Evolutionary conservation across 1,139 yeast genomes (phyloP), one percentile per base, ranked within the genome.

Genomic region (Suhomyces guaymorum): DNA sequence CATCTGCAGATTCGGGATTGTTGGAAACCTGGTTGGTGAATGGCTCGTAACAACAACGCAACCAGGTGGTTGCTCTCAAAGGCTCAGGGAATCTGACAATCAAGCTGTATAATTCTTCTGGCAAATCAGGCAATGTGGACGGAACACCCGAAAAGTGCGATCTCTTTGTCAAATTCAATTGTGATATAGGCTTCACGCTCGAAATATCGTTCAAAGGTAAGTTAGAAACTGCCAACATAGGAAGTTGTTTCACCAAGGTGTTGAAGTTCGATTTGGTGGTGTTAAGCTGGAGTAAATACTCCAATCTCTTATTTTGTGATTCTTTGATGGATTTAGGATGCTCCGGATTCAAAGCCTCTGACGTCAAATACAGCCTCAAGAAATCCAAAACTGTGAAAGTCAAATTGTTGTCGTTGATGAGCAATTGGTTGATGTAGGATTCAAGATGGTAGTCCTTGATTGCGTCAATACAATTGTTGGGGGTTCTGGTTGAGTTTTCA

Each of bases 11-110:
- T 23, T 38, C 41, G 2, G 37, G 37, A 22, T 50, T 49, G 17
- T 39, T 48, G 5, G 74, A 76, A 3, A 41, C 45, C 21, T 45
- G 42, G 23, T 49, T 47, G 30, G 51, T 44, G 41, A 34, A 57
- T 10, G 95, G 88, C 49, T 82, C 92, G 61, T 88, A 94, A 46
- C 95, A 85, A 47, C 96, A 83, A 49, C 96, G 78, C 66, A 92
- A 82, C 98, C 98, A 92, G 10, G 89, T 75, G 2, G 96, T 86
- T 1, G 98, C 96, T 43, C 99, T 73, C 42, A 80, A 75, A 1
- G 98, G 98, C 59, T 92, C 99, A 6, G 81, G 77, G 44, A 89
- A 66, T 26, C 68, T 66, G 29, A 83, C 66, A 26, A 92, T 73
- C 29, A 82, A 78, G 12, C 70, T 65, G 44, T 80, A 75, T 26